Percentiles rank a stretch among this genome's conserved stretches.
phyloP scores from a whole-genome alignment of 139 green algal genomes.

The Spirogloea muscicola region DNA sequence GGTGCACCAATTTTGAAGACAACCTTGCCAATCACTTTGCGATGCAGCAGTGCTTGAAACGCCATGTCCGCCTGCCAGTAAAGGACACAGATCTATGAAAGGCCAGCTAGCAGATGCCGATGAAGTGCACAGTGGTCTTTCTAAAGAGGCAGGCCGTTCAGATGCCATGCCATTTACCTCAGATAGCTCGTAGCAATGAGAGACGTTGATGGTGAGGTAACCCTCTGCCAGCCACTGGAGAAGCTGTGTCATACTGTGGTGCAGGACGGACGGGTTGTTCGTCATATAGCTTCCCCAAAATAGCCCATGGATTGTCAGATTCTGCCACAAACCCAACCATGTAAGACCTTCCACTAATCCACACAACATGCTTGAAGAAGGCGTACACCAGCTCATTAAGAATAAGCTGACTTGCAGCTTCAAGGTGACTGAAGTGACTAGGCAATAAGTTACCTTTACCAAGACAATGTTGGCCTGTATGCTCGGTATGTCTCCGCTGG shows the following conservation, averaged over 20 bases:
- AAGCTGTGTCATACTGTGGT: constrained; percentile 57
- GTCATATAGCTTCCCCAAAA: constrained; percentile 75
- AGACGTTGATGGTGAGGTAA: constrained; percentile 50
- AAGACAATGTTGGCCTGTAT: constrained; percentile 74
- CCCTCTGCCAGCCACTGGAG: constrained; percentile 55
- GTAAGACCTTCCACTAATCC: no score
- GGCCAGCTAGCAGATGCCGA: no score
- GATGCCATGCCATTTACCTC: constrained; percentile 11
- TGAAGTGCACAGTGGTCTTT: no score
- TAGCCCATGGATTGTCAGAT: constrained; percentile 73
- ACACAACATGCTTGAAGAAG: no score
- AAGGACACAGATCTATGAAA: no score
- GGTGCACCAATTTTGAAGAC: neutral
- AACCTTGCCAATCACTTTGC: constrained; percentile 67
- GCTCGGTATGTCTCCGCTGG: constrained; percentile 62
- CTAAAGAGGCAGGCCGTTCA: neutral
- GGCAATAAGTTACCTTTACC: no score
- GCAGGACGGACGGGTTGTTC: constrained; percentile 58
- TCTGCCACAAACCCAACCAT: no score
- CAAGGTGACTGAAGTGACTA: no score
- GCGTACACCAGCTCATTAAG: no score
- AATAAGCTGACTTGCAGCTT: no score
- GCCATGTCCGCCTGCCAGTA: constrained; percentile 48
- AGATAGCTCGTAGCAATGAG: constrained; percentile 52
- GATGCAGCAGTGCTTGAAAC: constrained; percentile 56